phyloP scores from a whole-genome alignment of 2,329 filamentous ascomycete species.

The Pestalotiopsis sp. region DNA sequence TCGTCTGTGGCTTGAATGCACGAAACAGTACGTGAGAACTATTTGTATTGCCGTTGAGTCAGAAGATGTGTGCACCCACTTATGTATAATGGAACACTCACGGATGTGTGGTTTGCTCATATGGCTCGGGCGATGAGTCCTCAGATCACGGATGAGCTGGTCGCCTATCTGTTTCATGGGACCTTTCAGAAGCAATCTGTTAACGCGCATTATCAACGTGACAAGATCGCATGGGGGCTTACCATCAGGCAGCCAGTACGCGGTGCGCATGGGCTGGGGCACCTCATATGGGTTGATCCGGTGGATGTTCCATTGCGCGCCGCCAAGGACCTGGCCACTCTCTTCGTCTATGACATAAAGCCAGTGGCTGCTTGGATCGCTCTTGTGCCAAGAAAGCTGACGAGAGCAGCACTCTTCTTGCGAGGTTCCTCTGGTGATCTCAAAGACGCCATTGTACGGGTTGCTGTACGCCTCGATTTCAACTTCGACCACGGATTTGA shows the following conservation, averaged over 20 bases:
- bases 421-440: conserved; percentile 17
- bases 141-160: conserved; percentile 16
- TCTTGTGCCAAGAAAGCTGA: conserved; percentile 19
- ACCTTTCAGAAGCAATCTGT: neutral
- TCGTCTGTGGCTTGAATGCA: conserved; percentile 17
- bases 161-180: conserved; percentile 18
- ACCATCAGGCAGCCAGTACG: neutral
- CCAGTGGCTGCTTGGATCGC: conserved; percentile 20
- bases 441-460: conserved; percentile 21
- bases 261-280: neutral
- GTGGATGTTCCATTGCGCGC: conserved; percentile 15
- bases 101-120: conserved; percentile 20
- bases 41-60: neutral
- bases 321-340: conserved; percentile 21
- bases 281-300: neutral
- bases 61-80: neutral
- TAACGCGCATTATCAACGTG: neutral
- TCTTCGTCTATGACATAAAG: conserved; percentile 22
- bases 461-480: conserved; percentile 21
- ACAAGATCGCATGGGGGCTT: neutral
- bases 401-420: conserved; percentile 18
- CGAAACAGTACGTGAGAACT: conserved; percentile 12
- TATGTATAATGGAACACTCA: neutral
- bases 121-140: conserved; percentile 13
- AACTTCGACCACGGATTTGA: conserved; percentile 17